Evolutionary conservation across 805 yeast species (phyloP), one percentile per base, ranked within the genome.

Genomic region (Cyberlindnera nakhonratchasimensis): DNA sequence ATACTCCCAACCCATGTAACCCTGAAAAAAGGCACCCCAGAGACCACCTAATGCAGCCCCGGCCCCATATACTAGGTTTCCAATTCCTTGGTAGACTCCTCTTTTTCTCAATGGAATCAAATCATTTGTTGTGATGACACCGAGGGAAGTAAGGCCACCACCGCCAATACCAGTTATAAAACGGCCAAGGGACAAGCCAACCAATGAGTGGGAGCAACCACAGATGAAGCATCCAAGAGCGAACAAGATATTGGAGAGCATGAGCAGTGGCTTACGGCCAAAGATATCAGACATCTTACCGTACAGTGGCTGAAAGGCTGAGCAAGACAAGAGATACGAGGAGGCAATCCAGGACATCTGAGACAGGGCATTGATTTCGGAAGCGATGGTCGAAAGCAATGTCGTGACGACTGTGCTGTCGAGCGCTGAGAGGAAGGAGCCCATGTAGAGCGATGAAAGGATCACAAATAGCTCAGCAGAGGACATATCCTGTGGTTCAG

Each of bases 161-260:
- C 95, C 95, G 12, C 95, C 96, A 40, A 83, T 72, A 6, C 96
- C 96, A 6, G 91, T 78, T 37, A 86, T 67, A 52, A 84, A 75
- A 52, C 86, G 66, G 3, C 83, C 83, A n/a, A 73, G 40, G 49
- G 73, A 55, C 55, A 77, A 51, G 0, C 53, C 51, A 8, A 47
- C 21, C 9, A 61, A 45, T 5, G 45, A 26, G 18, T 44, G 47
- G 6, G 60, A 48, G 4, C 43, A 26, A 6, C 66, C 70, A 31
- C 74, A 71, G 17, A 74, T 48, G 22, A 66, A 48, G 50, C 75
- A 71, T 19, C 79, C 77, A 14, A 69, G n/a, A 2, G 63, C 69
- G 46, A 74, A 73, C 23, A 59, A 35, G 5, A 54, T 20, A 23
- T 69, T 63, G 43, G 73, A 69, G 34, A 65, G 55, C 10, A 72